These are phyloP conservation scores for Citrullus amarus DNA, from an alignment of 306 rosid genomes.

Conservation along the genomic window DNA sequence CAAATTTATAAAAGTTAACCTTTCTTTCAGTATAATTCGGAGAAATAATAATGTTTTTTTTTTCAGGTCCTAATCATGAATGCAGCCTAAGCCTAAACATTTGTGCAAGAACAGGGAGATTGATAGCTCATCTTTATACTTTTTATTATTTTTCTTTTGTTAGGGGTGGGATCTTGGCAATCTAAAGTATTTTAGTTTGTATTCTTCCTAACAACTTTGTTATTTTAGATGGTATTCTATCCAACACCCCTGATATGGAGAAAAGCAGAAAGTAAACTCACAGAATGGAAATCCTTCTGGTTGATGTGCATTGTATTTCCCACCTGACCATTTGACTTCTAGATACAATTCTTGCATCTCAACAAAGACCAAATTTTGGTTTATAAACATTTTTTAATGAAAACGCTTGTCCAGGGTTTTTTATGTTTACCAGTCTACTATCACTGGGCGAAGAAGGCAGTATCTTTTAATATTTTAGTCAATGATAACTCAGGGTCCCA, in stretches of 20 bases:
- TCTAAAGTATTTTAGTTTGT: neutral
- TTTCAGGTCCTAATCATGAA: neutral
- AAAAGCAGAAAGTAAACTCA: neutral
- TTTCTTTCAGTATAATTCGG: neutral
- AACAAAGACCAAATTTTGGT: neutral
- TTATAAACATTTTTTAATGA: neutral
- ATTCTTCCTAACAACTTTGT: neutral
- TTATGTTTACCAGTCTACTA: neutral
- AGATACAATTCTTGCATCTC: neutral
- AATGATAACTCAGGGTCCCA: neutral
- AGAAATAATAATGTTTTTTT: neutral
- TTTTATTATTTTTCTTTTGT: neutral
- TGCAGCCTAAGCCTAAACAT: neutral
- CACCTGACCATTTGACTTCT: neutral
- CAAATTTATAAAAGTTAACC: constrained; percentile 9
- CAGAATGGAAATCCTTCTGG: neutral
- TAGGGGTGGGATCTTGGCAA: neutral
- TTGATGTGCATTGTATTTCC: neutral
- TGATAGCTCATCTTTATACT: neutral
- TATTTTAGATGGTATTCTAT: neutral
- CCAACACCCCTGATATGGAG: neutral
- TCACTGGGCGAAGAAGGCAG: neutral
- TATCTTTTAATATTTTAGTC: neutral
- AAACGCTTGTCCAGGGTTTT: neutral
- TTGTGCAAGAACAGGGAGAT: neutral